A percentile compares a stretch with the other conserved stretches of the same genome.
phyloP scores from a whole-genome alignment of 352 stramenopile genomes.

The Phytophthora nicotianae region DNA sequence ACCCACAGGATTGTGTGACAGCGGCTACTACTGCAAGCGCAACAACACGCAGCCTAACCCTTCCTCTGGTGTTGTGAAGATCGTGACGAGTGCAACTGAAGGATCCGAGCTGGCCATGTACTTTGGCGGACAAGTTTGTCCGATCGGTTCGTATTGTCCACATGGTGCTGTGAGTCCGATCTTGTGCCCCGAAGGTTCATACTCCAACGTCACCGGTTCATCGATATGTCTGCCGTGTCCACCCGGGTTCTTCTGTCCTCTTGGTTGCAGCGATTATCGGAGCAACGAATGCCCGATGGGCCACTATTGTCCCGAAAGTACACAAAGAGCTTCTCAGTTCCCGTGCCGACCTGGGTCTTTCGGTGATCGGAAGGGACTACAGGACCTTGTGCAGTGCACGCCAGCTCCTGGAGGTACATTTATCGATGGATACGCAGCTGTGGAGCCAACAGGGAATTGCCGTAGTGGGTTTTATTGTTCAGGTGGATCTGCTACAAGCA shows the following conservation, averaged over 20 bases:
- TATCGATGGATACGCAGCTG: conserved; percentile 53
- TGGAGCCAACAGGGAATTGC: conserved; percentile 59
- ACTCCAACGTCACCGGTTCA: conserved; percentile 33
- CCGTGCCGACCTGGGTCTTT: conserved; percentile 87
- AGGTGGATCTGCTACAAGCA: conserved; percentile 57
- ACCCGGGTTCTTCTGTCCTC: conserved; percentile 49
- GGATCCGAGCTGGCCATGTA: conserved; percentile 11
- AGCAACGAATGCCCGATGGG: conserved; percentile 71
- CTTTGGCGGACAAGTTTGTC: conserved; percentile 48
- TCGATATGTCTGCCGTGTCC: conserved; percentile 43
- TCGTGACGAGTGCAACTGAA: conserved; percentile 12
- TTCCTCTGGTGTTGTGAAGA: conserved; percentile 33
- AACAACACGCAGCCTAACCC: conserved; percentile 52
- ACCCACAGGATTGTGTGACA: conserved; percentile 44
- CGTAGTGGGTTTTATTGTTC: conserved; percentile 88
- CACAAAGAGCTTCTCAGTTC: conserved; percentile 51
- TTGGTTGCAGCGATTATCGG: conserved; percentile 49
- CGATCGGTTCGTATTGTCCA: conserved; percentile 56
- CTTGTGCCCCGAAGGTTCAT: conserved; percentile 52
- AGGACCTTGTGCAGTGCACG: conserved; percentile 58
- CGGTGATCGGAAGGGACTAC: conserved; percentile 52
- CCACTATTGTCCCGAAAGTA: conserved; percentile 84
- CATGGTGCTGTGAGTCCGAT: conserved; percentile 38
- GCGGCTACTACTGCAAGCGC: conserved; percentile 57
- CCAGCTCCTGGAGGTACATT: conserved; percentile 72